Percentiles rank a stretch among this genome's conserved stretches.
These are phyloP conservation scores for Hypoxylon lienhwacheense DNA, from an alignment of 495 filamentous ascomycete genomes.

Conservation along the genomic window DNA sequence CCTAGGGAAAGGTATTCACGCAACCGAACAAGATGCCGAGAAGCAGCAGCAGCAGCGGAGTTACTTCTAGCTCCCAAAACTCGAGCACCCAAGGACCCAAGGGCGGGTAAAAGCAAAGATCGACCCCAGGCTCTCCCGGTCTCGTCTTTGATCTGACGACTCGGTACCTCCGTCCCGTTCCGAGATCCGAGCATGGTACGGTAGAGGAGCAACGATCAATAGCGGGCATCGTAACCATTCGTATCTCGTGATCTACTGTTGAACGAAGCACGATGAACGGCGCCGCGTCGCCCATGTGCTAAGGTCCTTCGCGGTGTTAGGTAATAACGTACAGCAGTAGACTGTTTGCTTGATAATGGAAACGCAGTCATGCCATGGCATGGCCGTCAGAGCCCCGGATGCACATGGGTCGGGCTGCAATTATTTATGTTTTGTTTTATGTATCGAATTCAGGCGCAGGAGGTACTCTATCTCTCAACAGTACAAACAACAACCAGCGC, in stretches of 20 bases:
- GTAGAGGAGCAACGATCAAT: conserved; percentile 23
- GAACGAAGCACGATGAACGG: conserved; percentile 17
- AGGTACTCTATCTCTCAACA: conserved; percentile 6
- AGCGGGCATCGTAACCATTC: conserved; percentile 22
- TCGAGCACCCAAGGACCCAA: too few relatives aligned
- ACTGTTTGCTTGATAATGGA: conserved; percentile 30
- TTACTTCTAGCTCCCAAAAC: too few relatives aligned
- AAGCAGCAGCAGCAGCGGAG: conserved; percentile 27
- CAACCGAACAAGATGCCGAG: conserved; percentile 27
- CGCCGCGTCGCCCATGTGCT: conserved; percentile 13
- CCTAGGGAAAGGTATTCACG: background rate
- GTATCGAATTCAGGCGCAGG: conserved; percentile 19
- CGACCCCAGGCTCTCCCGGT: conserved; percentile 41
- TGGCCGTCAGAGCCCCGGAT: conserved; percentile 25
- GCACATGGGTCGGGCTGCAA: conserved; percentile 31
- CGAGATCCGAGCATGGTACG: conserved; percentile 36
- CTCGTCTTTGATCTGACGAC: conserved; percentile 36
- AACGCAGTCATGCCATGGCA: conserved; percentile 26
- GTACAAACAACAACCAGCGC: conserved; percentile 18
- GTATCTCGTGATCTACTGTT: conserved; percentile 28
- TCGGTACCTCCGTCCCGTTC: conserved; percentile 36
- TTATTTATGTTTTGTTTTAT: conserved; percentile 27
- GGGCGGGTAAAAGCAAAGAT: conserved; percentile 36
- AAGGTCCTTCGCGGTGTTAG: conserved; percentile 18
- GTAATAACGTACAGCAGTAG: conserved; percentile 16